Evolutionary conservation across 176 grass and related monocot genomes (phyloP), one percentile per base, ranked within the genome.

Genomic region (Avena eriantha): DNA sequence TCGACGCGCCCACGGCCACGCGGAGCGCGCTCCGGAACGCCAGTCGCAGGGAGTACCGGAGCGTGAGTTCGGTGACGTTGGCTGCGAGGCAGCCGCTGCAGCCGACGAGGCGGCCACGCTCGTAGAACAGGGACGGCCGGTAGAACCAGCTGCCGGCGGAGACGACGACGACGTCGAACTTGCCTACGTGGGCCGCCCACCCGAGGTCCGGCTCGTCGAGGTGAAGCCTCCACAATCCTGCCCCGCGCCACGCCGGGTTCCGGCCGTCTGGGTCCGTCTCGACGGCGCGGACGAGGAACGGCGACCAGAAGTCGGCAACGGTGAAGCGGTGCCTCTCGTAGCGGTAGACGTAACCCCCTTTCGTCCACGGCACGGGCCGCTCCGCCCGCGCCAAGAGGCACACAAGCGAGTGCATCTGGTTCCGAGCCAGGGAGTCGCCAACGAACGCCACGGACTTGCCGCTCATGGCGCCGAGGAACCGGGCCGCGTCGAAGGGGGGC

Each of bases 351-450:
- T 69, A 8, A 1, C 47, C 39, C 22, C 14, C 71, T 18, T 34
- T 63, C 3, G 73, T 4, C 86, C 58, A 16, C 67, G 86, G 69
- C 68, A 24, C 7, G 54, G 79, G 65, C 35, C 26, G 71, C 85
- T 82, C 86, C 15, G 71, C 48, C 12, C 2, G 47, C 22, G 86
- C 14, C 48, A 96, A 59, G 85, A 96, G 89, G 82, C 94, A 96
- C 3, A 96, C 73, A 11, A 93, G 80, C 12, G 94, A 96, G 73
- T 96, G 91, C 71, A 96, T 86, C 35, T 96, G 89, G 87, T 96
- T 96, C 43, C 94, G 67, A 1, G 91, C 89, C 2, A 93, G 57
- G 7, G 94, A 96, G 81, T 96, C 94, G 14, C 94, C 94, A 13
- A 96, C 68, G 47, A 96, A 96, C 21, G 89, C 94, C 57, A 93